Percentiles rank a stretch among this genome's conserved stretches.
These are phyloP conservation scores for Plasmodium ovale DNA, from an alignment of 169 alveolate genomes.

Conservation along the genomic window DNA sequence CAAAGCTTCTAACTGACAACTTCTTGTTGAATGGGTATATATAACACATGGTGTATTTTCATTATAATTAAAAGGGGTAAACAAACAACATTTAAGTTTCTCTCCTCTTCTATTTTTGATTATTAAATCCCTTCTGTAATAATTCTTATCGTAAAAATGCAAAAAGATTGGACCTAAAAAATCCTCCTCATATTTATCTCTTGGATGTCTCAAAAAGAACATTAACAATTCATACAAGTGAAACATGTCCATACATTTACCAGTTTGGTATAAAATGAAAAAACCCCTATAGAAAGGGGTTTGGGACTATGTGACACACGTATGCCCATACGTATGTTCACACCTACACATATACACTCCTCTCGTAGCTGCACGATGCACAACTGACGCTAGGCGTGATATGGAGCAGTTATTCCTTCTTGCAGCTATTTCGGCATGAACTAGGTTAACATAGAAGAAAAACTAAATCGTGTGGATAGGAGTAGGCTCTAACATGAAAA, in stretches of 20 bases:
- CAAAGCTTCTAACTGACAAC: constrained; percentile 67
- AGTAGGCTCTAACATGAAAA: no score
- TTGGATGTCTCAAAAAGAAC: constrained; percentile 75
- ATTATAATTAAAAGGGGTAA: constrained; percentile 67
- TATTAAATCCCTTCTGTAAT: constrained; percentile 55
- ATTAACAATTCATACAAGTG: constrained; percentile 63
- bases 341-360: no score
- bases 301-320: no score
- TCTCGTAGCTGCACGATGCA: no score
- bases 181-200: constrained; percentile 65
- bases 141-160: constrained; percentile 64
- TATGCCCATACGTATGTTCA: no score
- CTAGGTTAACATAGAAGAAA: no score
- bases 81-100: constrained; percentile 45
- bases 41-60: constrained; percentile 76
- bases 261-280: not conserved
- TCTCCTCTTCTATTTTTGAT: constrained; percentile 75
- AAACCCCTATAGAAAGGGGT: no score
- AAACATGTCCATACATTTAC: constrained; percentile 23
- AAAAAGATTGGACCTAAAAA: constrained; percentile 74
- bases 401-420: no score
- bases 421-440: no score
- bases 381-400: no score
- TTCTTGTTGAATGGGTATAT: constrained; percentile 63
- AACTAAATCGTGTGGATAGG: no score